Percentiles rank a stretch among this genome's conserved stretches.
phyloP scores from a whole-genome alignment of 139 green algal species.

The Desmodesmus armatus region DNA sequence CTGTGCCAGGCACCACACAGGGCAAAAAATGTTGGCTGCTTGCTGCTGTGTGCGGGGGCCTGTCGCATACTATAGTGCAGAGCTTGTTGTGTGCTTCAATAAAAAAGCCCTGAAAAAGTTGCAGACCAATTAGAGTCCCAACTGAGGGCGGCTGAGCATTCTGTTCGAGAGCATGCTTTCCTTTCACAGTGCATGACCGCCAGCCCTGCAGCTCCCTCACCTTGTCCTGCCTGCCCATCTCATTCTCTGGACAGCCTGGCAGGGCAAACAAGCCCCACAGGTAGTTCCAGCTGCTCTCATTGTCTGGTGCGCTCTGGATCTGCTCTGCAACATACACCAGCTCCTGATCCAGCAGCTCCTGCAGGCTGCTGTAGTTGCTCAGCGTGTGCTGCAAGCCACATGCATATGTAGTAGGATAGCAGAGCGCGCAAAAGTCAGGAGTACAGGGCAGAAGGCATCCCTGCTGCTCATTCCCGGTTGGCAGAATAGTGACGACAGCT shows the following conservation, averaged over 20 bases:
- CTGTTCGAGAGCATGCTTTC: too few relatives aligned
- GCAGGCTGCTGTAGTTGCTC: not conserved
- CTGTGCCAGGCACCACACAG: constrained; percentile 24
- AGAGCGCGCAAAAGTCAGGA: too few relatives aligned
- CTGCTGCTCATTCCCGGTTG: too few relatives aligned
- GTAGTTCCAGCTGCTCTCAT: constrained; percentile 81
- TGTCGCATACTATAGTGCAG: not conserved
- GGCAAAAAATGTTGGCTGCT: not conserved
- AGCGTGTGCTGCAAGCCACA: constrained; percentile 19
- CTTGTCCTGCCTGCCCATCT: constrained; percentile 34
- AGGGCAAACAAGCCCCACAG: constrained; percentile 68
- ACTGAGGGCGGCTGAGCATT: too few relatives aligned
- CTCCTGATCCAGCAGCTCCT: constrained; percentile 55
- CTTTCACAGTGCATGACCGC: not conserved
- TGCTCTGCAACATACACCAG: constrained; percentile 52
- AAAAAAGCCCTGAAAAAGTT: too few relatives aligned
- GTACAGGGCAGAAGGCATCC: too few relatives aligned
- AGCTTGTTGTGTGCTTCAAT: too few relatives aligned
- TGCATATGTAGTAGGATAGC: not conserved
- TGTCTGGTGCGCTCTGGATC: constrained; percentile 64
- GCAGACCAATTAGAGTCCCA: too few relatives aligned
- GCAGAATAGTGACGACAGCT: too few relatives aligned
- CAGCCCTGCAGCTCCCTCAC: not conserved
- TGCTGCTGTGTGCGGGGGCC: not conserved
- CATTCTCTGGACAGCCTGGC: not conserved